Evolutionary conservation across 495 filamentous ascomycete species (phyloP).

Genomic region (Tuber magnatum): DNA sequence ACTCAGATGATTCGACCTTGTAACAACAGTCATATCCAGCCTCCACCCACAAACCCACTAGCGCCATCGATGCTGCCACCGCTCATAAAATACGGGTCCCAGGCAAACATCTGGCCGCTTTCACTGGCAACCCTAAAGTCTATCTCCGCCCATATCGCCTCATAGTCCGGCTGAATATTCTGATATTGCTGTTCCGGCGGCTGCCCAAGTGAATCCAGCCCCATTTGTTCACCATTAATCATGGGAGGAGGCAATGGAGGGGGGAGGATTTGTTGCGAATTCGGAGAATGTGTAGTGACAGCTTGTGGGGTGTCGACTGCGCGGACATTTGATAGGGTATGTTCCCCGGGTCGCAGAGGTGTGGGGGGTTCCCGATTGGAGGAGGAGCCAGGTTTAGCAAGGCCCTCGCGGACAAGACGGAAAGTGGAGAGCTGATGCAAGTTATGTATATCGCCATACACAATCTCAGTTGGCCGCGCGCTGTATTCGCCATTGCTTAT

Average conservation of each 20-base stretch:
- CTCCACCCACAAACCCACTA: background rate
- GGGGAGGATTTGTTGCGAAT: background rate
- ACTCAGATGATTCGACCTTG: background rate
- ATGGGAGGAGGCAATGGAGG: background rate
- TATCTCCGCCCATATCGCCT: constrained; percentile 1
- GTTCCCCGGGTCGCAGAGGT: background rate
- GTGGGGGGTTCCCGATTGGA: background rate
- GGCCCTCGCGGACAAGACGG: background rate
- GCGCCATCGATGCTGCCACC: background rate
- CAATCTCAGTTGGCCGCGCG: background rate
- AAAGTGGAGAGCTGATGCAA: background rate
- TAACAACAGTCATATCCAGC: background rate
- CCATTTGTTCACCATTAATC: background rate
- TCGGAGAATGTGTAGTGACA: background rate
- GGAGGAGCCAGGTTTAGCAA: background rate
- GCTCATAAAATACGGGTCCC: constrained; percentile 3
- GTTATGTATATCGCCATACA: background rate
- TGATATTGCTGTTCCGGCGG: background rate
- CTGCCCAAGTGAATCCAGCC: background rate
- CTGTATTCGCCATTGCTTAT: background rate
- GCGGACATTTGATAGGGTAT: background rate
- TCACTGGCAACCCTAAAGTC: background rate
- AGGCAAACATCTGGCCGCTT: background rate
- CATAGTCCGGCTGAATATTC: background rate
- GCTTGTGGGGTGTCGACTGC: background rate